Evolutionary conservation across 1,139 yeast species (phyloP), one percentile per base, ranked within the genome.

Genomic region (Hansenula lynferdii): DNA sequence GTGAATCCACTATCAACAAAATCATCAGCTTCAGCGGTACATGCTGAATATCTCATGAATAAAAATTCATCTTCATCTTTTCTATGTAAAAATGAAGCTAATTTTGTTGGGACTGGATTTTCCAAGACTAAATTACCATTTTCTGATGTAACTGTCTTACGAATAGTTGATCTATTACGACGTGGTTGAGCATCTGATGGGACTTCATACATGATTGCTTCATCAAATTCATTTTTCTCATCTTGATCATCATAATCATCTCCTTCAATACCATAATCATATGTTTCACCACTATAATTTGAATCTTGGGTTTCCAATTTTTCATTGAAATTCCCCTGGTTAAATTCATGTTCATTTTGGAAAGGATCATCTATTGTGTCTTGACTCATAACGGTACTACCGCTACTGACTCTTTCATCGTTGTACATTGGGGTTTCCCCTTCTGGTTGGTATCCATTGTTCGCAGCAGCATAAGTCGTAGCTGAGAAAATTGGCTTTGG

Each of bases 21-120:
- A 31, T 82, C 80, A 59, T 87, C 92, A 1, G 97, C 96, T 44
- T 84, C 86, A 0, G 92, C 72, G 1, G 97, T 90, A 57, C 95
- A 86, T 0, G 97, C 97, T 0, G 96, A 85, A 60, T 90, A 89
- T 45, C 96, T 78, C 96, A 92, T 89, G 61, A 85, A 86, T 12
- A 92, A 81, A 57, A 86, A 92, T 60, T 92, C 98, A 38, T 94
- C 96, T 33, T 85, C 80, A 50, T 87, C 95, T 20, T 92, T 74
- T 51, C 89, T 71, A 8, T 95, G 87, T 47, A 86, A 64, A 37
- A 86, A 85, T 45, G 84, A 81, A 51, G 78, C 75, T 41, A 92
- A 69, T 46, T 90, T 92, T 17, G 86, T 80, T 4, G 98, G 97
- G 34, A 92, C 83, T 3, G 97, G 96, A 52, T 94, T 90, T 56